These are phyloP conservation scores for Ophiocytium majus DNA, from an alignment of 352 stramenopile genomes.

Conservation along the genomic window DNA sequence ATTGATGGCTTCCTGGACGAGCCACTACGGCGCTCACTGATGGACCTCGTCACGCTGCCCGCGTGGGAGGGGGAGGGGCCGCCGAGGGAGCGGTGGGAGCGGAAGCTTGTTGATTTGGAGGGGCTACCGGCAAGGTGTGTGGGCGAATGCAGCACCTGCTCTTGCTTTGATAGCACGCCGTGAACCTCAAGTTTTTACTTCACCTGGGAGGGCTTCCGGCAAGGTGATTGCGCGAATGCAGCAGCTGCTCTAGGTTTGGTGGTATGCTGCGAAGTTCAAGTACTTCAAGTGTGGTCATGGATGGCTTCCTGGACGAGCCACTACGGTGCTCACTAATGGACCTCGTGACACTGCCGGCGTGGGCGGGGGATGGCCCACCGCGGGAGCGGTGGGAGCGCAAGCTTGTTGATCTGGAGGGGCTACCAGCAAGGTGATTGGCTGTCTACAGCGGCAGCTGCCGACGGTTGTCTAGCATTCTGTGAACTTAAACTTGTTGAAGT, in stretches of 20 bases:
- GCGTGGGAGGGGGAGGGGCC: not conserved
- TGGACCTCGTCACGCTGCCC: conserved; percentile 23
- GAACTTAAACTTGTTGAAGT: too few species aligned
- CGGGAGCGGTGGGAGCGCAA: conserved; percentile 19
- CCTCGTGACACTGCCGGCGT: conserved; percentile 19
- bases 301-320: conserved; percentile 40
- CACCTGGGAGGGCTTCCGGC: too few species aligned
- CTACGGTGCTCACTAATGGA: conserved; percentile 18
- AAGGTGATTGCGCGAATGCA: too few species aligned
- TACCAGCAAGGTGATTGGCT: not conserved
- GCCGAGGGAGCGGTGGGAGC: conserved; percentile 23
- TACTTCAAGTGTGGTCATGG: conserved; percentile 26
- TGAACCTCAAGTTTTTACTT: too few species aligned
- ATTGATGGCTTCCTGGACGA: conserved; percentile 44
- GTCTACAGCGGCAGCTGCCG: too few species aligned
- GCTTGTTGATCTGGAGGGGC: conserved; percentile 16
- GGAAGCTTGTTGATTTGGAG: conserved; percentile 19
- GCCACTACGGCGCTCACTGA: conserved; percentile 8
- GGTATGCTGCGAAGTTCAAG: too few species aligned
- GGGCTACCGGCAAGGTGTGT: not conserved
- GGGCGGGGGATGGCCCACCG: not conserved
- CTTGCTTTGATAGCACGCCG: too few species aligned
- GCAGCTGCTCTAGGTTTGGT: too few species aligned
- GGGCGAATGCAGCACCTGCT: too few species aligned
- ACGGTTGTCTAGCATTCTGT: too few species aligned